These are phyloP conservation scores for Wickerhamiella allomyrinae DNA, from an alignment of 805 yeast species.

Conservation along the genomic window DNA sequence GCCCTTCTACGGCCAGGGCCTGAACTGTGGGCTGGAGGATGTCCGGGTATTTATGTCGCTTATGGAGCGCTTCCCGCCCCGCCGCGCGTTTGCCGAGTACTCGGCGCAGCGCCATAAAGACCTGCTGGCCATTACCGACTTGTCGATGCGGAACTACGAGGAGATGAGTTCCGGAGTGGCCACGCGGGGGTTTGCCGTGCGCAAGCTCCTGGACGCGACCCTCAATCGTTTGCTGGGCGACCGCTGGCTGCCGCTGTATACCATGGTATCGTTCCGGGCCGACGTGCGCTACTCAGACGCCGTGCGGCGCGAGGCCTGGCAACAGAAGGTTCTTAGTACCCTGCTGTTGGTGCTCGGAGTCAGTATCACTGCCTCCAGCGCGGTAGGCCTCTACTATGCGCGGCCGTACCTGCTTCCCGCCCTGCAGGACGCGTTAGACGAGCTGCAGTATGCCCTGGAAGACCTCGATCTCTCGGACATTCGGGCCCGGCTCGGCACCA, in stretches of 20 bases:
- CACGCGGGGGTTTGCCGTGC: slow-evolving; percentile 40
- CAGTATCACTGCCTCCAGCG: background rate
- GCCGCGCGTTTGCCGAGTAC: slow-evolving; percentile 39
- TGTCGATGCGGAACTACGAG: slow-evolving; percentile 66
- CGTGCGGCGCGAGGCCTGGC: slow-evolving; percentile 38
- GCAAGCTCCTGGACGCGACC: slow-evolving; percentile 54
- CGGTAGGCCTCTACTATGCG: background rate
- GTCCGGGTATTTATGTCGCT: slow-evolving; percentile 46
- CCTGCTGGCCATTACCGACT: slow-evolving; percentile 55
- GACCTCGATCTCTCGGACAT: too few relatives aligned
- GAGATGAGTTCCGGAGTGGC: slow-evolving; percentile 81
- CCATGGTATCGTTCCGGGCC: slow-evolving; percentile 82
- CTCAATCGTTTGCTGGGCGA: slow-evolving; percentile 47
- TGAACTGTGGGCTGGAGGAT: slow-evolving; percentile 94
- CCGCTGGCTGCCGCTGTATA: slow-evolving; percentile 71
- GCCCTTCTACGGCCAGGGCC: slow-evolving; percentile 95
- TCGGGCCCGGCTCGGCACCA: too few relatives aligned
- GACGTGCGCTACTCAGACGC: slow-evolving; percentile 70
- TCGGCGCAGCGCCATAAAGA: slow-evolving; percentile 46
- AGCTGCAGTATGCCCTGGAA: too few relatives aligned
- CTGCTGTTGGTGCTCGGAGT: background rate
- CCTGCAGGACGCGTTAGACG: too few relatives aligned
- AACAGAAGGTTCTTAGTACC: slow-evolving; percentile 33
- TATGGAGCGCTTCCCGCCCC: slow-evolving; percentile 23
- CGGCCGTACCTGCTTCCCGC: background rate